A percentile compares a stretch with the other conserved stretches of the same genome.
Evolutionary conservation across 495 filamentous ascomycete genomes (phyloP).

Genomic region (Acidomyces sp.): DNA sequence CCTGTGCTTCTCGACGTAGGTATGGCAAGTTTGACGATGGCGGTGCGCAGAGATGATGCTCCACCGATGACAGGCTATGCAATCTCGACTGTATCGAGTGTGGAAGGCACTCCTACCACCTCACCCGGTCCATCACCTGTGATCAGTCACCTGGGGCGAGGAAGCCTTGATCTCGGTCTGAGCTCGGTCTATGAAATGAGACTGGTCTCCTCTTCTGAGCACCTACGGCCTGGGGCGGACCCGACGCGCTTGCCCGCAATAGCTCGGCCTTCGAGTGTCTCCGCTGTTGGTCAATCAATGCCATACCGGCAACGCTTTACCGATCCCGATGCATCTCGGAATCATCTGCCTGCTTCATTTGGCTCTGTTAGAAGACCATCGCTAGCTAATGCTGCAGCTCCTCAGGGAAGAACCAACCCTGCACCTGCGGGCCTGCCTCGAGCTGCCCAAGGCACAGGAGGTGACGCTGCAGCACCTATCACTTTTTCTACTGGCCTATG

Average conservation of each 20-base stretch:
- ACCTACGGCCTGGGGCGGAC: constrained; percentile 48
- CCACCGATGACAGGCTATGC: not conserved
- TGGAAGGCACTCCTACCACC: not conserved
- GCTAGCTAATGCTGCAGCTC: too few relatives aligned
- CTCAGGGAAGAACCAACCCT: too few relatives aligned
- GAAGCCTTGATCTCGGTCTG: constrained; percentile 30
- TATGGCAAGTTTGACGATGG: constrained; percentile 84
- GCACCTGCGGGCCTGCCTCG: too few relatives aligned
- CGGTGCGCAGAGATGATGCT: constrained; percentile 47
- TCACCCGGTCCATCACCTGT: not conserved
- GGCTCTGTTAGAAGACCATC: too few relatives aligned
- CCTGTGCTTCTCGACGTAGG: constrained; percentile 80
- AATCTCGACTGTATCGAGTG: not conserved
- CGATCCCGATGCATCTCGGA: constrained; percentile 24
- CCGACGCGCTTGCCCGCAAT: too few relatives aligned
- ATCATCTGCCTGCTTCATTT: not conserved
- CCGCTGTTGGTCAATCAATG: not conserved
- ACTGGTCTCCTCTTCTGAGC: constrained; percentile 65
- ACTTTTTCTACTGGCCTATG: constrained; percentile 12
- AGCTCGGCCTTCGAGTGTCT: not conserved
- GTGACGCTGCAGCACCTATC: constrained; percentile 1
- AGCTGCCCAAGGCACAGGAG: not conserved
- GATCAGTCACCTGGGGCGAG: constrained; percentile 10
- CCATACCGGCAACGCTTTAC: too few relatives aligned
- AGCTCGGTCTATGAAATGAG: constrained; percentile 62